Evolutionary conservation across 108 stramenopile genomes (phyloP), one percentile per base, ranked within the genome.

Genomic region (Nannochloropsis gaditana): DNA sequence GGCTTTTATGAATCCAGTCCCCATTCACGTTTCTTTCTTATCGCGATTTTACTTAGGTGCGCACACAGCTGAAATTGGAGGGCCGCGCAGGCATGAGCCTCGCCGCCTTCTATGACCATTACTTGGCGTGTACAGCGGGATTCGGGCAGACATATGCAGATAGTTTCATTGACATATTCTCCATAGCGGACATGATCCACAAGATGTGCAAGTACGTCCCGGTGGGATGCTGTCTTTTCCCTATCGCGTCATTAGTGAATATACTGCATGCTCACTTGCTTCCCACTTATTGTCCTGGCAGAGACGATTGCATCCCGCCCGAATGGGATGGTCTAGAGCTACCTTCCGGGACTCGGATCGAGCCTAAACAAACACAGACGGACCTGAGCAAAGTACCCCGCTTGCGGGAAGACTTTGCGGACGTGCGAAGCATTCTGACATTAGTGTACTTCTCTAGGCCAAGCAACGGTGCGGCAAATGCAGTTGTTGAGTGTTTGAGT

Each of bases 111-210:
- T 73, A 73, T 73, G 59, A 73, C n/a, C 59, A 73, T n/a, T 73
- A 73, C 59, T n/a, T 73, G 8, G n/a, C 59, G 8, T 73, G 59
- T n/a, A 73, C 59, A 6, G n/a, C n/a, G 59, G 59, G 59, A 5
- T 73, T 73, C 59, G 59, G 59, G 59, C 59, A 73, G 59, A 73
- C 59, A 15, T 73, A 73, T 0, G 59, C 59, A n/a, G 59, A 73
- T n/a, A 73, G 59, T n/a, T 73, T 73, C 59, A 73, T 73, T n/a
- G 59, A 73, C 59, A 73, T 73, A n/a, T 73, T 73, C 59, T 73
- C 59, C 59, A 73, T 73, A 15, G 59, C 59, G 19, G 59, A 73
- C 59, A 73, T 73, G 59, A 73, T 73, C n/a, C 59, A 73, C 59
- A 73, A 73, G 59, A 15, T 73, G 15, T 73, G 59, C 59, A 73